These are phyloP conservation scores for Zygotorulaspora chibaensis DNA, from an alignment of 805 yeast species.

Conservation along the genomic window DNA sequence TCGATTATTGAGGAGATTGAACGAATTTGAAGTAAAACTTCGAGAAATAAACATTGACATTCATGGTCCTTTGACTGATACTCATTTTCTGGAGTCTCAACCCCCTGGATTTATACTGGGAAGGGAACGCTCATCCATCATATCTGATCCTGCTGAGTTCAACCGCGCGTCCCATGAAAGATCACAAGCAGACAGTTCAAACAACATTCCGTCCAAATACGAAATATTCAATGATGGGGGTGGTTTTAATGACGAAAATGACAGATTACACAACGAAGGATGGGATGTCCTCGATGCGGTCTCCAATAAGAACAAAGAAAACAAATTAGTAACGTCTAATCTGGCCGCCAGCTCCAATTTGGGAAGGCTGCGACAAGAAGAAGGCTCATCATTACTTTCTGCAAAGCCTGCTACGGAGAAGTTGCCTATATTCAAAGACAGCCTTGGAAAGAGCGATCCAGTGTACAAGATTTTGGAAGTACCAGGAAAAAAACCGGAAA, in stretches of 20 bases:
- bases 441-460: constrained; percentile 34
- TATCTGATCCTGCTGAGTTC: not conserved
- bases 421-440: constrained; percentile 41
- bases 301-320: constrained; percentile 58
- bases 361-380: constrained; percentile 48
- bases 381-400: not conserved
- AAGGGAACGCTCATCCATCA: constrained; percentile 9
- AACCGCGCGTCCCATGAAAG: not conserved
- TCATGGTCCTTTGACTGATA: constrained; percentile 1
- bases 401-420: constrained; percentile 14
- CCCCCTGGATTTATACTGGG: constrained; percentile 14
- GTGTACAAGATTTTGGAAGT: constrained; percentile 48
- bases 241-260: constrained; percentile 2
- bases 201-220: constrained; percentile 1
- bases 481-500: constrained; percentile 59
- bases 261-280: constrained; percentile 11
- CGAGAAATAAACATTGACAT: constrained; percentile 13
- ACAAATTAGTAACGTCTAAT: constrained; percentile 47
- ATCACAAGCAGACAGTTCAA: not conserved
- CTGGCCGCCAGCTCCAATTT: constrained; percentile 49
- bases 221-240: constrained; percentile 9
- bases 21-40: constrained; percentile 14
- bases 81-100: constrained; percentile 5
- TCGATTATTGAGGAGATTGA: constrained; percentile 35
- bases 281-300: constrained; percentile 51